A percentile compares a stretch with the other conserved stretches of the same genome.
phyloP scores from a whole-genome alignment of 148 eudicot species.

The Amaranthus palmeri region DNA sequence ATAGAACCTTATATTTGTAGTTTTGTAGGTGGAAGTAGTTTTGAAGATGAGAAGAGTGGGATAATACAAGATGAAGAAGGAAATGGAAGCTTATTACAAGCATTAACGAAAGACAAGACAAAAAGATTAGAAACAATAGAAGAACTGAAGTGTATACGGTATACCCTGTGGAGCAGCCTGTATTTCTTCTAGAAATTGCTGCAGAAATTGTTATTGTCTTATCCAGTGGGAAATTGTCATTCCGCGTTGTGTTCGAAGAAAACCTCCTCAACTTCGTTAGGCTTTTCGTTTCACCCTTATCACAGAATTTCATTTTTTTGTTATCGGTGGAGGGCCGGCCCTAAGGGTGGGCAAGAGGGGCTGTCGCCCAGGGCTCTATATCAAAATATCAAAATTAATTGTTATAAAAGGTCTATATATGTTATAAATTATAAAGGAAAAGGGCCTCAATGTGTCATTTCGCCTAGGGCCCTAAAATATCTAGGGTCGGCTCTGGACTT shows the following conservation, averaged over 20 bases:
- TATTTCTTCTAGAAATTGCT: conserved; percentile 5
- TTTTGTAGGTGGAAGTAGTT: not conserved
- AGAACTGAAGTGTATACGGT: not conserved
- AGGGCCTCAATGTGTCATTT: too few relatives aligned
- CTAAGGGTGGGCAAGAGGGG: too few relatives aligned
- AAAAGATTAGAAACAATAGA: not conserved
- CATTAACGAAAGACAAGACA: not conserved
- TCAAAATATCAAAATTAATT: too few relatives aligned
- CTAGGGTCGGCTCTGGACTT: too few relatives aligned
- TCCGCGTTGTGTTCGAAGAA: not conserved
- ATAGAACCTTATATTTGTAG: not conserved
- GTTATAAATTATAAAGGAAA: too few relatives aligned
- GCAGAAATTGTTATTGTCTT: not conserved
- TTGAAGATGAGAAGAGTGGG: not conserved
- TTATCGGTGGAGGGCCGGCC: too few relatives aligned
- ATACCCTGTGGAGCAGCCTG: conserved; percentile 1
- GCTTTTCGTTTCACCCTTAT: too few relatives aligned
- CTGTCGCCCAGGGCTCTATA: too few relatives aligned
- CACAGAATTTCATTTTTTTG: too few relatives aligned
- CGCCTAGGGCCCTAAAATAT: too few relatives aligned
- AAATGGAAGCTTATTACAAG: not conserved
- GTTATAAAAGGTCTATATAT: too few relatives aligned
- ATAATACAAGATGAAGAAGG: not conserved
- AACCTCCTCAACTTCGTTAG: not conserved
- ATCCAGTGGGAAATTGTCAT: not conserved